Conservation (phyloP, 1,284 basidiomycete genomes). For the Coniferiporia weirii region DNA sequence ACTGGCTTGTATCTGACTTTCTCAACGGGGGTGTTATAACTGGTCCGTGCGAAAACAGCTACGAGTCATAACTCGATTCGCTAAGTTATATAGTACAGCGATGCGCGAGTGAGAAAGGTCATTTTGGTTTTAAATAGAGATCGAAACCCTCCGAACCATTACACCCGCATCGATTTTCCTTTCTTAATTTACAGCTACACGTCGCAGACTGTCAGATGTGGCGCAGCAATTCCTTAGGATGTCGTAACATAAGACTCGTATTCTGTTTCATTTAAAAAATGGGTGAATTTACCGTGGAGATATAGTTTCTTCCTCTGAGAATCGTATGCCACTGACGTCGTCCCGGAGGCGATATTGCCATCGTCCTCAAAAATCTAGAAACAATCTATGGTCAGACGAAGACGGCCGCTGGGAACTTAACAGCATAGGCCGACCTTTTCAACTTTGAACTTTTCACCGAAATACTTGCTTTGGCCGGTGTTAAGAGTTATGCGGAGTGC, state of each 20-base stretch:
- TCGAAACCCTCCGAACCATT: neutral
- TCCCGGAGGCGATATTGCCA: constrained; percentile 47
- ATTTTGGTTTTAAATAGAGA: neutral
- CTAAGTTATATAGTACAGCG: too few relatives aligned
- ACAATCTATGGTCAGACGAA: constrained; percentile 9
- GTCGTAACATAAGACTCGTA: neutral
- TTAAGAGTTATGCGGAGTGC: constrained; percentile 52
- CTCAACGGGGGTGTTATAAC: too few relatives aligned
- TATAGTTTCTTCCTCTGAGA: constrained; percentile 43
- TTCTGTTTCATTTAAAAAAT: constrained; percentile 5
- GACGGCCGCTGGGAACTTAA: neutral
- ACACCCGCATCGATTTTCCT: neutral
- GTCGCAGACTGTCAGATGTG: constrained; percentile 29
- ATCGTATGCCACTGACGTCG: constrained; percentile 52
- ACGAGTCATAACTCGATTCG: too few relatives aligned
- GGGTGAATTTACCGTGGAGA: constrained; percentile 42
- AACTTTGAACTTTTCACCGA: constrained; percentile 59
- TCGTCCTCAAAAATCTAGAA: constrained; percentile 61
- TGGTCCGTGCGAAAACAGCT: too few relatives aligned
- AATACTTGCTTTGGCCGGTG: constrained; percentile 44
- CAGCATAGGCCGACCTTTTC: constrained; percentile 41
- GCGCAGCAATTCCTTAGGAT: constrained; percentile 28
- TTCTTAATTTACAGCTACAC: neutral
- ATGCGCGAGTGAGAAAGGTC: neutral
- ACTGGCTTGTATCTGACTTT: too few relatives aligned